phyloP scores from a whole-genome alignment of 345 rosid species.

The Excoecaria agallocha region DNA sequence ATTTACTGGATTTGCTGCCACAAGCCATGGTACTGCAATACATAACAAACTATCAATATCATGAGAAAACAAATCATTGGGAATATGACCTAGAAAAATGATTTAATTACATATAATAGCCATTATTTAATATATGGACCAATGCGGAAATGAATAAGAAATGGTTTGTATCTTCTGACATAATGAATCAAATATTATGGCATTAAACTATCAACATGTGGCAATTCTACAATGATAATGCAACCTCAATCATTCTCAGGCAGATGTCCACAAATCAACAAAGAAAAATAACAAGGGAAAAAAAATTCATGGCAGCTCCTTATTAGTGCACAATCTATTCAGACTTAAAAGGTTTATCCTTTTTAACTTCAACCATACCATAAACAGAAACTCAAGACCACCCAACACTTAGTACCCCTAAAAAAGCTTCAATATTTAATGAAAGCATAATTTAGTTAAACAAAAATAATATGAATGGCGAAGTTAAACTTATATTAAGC shows the following conservation, averaged over 20 bases:
- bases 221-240: background rate
- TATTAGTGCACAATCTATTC: background rate
- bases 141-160: background rate
- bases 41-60: slow-evolving; percentile 14
- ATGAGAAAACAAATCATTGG: background rate
- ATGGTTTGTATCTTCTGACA: background rate
- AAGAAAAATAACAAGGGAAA: too few relatives aligned
- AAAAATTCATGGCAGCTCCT: too few relatives aligned
- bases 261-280: background rate
- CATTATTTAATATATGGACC: background rate
- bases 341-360: background rate
- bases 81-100: background rate
- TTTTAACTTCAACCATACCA: background rate
- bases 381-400: background rate
- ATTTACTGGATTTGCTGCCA: slow-evolving; percentile 97
- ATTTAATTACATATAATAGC: background rate
- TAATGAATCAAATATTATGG: background rate
- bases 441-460: too few relatives aligned
- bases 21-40: slow-evolving; percentile 93
- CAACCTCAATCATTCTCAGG: background rate
- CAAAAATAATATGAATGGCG: too few relatives aligned
- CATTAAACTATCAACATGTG: background rate
- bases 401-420: too few relatives aligned
- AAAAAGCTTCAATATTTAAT: too few relatives aligned
- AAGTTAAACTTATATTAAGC: too few relatives aligned